These are phyloP conservation scores for Aspergillus fructus DNA, from an alignment of 2,329 filamentous ascomycete genomes.

Conservation along the genomic window DNA sequence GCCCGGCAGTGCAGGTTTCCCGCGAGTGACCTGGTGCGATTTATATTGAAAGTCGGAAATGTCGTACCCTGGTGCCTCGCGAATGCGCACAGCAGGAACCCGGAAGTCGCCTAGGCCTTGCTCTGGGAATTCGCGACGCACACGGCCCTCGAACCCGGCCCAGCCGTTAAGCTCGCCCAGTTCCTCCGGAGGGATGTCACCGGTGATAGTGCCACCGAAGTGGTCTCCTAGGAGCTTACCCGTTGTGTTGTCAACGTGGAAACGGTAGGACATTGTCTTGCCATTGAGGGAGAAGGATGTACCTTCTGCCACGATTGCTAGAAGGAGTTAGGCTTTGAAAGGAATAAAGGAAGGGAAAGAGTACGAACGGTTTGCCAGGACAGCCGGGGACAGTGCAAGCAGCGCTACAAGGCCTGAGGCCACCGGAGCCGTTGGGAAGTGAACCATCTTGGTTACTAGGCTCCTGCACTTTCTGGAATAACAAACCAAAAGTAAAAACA, in stretches of 20 bases:
- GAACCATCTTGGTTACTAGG: no score
- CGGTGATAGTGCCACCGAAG: conserved; percentile 58
- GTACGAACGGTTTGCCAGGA: no score
- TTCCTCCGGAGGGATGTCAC: conserved; percentile 48
- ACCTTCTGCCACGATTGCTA: conserved; percentile 27
- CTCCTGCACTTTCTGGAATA: no score
- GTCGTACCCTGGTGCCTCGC: conserved; percentile 58
- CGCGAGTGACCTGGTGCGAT: conserved; percentile 54
- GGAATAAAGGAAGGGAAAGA: no score
- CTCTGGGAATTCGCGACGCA: conserved; percentile 65
- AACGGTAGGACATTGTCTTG: conserved; percentile 59
- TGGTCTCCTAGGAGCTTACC: conserved; percentile 62
- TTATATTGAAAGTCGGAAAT: conserved; percentile 60
- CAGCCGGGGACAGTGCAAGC: no score
- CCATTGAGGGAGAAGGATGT: conserved; percentile 59
- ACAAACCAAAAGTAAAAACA: no score
- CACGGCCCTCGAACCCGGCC: conserved; percentile 51
- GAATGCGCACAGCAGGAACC: conserved; percentile 60
- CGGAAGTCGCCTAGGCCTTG: conserved; percentile 65
- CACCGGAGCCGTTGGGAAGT: no score
- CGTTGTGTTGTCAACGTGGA: conserved; percentile 58
- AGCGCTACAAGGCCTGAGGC: no score
- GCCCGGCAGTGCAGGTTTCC: conserved; percentile 58
- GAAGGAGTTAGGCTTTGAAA: no score
- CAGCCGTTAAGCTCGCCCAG: conserved; percentile 48